Percentiles rank a stretch among this genome's conserved stretches.
Conservation (phyloP, 345 rosid species). For the Gynandropsis gynandra region DNA sequence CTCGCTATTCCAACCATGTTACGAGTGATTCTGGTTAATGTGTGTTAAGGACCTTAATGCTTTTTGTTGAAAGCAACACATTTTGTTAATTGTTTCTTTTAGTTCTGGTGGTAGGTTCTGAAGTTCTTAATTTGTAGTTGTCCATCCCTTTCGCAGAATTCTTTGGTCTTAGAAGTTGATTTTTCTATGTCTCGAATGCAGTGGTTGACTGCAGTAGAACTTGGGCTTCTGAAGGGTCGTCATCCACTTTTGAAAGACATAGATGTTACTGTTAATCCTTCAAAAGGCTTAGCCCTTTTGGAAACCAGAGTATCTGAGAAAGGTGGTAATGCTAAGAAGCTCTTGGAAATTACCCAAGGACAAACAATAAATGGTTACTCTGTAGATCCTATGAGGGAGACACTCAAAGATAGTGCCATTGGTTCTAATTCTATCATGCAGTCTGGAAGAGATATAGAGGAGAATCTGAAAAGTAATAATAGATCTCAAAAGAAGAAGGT, state of each 20-base stretch:
- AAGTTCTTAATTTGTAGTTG: constrained; percentile 1
- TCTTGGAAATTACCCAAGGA: constrained; percentile 30
- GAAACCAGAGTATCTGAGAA: constrained; percentile 40
- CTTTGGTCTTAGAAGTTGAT: constrained; percentile 17
- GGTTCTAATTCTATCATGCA: constrained; percentile 21
- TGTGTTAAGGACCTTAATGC: not conserved
- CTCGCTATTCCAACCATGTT: constrained; percentile 6
- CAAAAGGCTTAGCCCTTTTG: constrained; percentile 43
- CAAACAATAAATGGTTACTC: constrained; percentile 40
- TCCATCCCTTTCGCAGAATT: constrained; percentile 1
- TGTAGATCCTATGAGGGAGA: constrained; percentile 26
- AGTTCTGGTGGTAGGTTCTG: not conserved
- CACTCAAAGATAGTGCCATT: constrained; percentile 32
- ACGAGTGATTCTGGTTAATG: constrained; percentile 9
- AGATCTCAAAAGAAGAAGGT: constrained; percentile 62
- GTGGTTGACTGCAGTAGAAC: constrained; percentile 95
- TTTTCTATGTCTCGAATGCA: constrained; percentile 28
- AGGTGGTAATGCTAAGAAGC: constrained; percentile 31
- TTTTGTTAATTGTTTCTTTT: too few relatives aligned
- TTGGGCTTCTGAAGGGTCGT: constrained; percentile 93
- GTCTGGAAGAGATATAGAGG: constrained; percentile 25
- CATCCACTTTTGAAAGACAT: constrained; percentile 89
- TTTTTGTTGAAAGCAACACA: not conserved
- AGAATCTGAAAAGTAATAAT: constrained; percentile 25
- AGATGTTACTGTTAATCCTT: constrained; percentile 66